phyloP scores from a whole-genome alignment of 176 grass and related monocot genomes.

The Aegilops longissima region DNA sequence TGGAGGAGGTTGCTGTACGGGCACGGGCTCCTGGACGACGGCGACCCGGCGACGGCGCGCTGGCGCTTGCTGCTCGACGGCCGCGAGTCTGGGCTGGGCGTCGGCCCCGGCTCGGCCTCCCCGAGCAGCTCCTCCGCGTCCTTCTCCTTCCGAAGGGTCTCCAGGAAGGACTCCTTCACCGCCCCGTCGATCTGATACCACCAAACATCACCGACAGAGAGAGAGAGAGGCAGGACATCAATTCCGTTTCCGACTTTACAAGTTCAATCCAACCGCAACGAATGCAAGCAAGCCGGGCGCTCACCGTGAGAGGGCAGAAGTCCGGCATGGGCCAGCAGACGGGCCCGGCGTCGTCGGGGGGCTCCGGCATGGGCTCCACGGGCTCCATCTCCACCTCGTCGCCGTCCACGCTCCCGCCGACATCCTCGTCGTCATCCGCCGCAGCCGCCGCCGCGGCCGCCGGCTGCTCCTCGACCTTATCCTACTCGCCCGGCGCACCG shows the following conservation, averaged over 20 bases:
- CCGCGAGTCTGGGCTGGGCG: conserved; percentile 37
- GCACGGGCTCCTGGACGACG: conserved; percentile 45
- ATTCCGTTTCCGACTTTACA: background rate
- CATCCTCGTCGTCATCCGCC: background rate
- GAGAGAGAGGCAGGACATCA: background rate
- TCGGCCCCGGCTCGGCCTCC: conserved; percentile 10
- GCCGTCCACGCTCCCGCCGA: background rate
- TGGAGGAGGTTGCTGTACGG: conserved; percentile 53
- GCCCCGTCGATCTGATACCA: conserved; percentile 37
- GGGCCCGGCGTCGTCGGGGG: conserved; percentile 47
- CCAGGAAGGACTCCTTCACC: conserved; percentile 47
- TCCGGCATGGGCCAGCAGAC: conserved; percentile 61
- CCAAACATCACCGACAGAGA: background rate
- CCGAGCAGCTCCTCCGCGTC: background rate
- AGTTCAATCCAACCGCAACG: background rate
- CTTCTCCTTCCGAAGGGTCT: conserved; percentile 35
- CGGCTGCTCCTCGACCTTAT: conserved; percentile 31
- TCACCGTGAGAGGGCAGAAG: conserved; percentile 58
- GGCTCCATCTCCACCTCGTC: conserved; percentile 28
- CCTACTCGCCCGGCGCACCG: conserved; percentile 25
- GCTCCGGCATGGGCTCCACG: conserved; percentile 49
- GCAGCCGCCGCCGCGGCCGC: background rate
- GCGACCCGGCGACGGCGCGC: conserved; percentile 31
- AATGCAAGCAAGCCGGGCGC: background rate
- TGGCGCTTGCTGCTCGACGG: conserved; percentile 56